Percentiles rank a stretch among this genome's conserved stretches.
Conservation (phyloP, 352 stramenopile genomes). For the Aphanomyces astaci region DNA sequence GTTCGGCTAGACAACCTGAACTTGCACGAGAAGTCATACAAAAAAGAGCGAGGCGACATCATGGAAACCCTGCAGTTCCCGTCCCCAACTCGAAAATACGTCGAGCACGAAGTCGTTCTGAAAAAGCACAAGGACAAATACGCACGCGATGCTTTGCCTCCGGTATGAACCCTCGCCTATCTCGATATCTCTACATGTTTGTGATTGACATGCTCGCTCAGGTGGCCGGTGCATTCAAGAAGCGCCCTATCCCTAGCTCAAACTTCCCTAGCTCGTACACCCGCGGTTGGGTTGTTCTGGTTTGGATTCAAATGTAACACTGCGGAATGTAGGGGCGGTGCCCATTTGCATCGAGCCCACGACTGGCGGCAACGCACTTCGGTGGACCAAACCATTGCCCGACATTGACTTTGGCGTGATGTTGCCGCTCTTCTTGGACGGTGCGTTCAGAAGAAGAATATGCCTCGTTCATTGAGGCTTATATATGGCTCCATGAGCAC, state of each 20-base stretch:
- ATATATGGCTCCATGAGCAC: too few relatives aligned
- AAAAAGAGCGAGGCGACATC: conserved; percentile 20
- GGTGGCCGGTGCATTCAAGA: conserved; percentile 22
- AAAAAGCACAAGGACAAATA: conserved; percentile 20
- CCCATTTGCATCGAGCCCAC: conserved; percentile 18
- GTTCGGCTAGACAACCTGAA: conserved; percentile 12
- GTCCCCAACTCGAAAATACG: conserved; percentile 14
- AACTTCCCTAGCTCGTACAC: conserved; percentile 23
- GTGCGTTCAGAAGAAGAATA: too few relatives aligned
- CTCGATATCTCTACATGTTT: background rate
- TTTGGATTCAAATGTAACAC: too few relatives aligned
- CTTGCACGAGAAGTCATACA: conserved; percentile 13
- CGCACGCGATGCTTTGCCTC: background rate
- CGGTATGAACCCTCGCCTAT: background rate
- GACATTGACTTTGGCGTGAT: conserved; percentile 77
- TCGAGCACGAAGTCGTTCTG: conserved; percentile 20
- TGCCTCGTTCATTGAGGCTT: too few relatives aligned
- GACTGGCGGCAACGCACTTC: conserved; percentile 15
- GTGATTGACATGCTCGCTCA: background rate
- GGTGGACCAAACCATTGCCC: conserved; percentile 32
- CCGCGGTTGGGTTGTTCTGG: background rate
- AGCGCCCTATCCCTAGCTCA: conserved; percentile 13
- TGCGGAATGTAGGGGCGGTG: background rate
- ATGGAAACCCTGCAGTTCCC: conserved; percentile 21
- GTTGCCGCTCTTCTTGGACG: conserved; percentile 88